These are phyloP conservation scores for Ambrosia artemisiifolia DNA, from an alignment of 129 eudicot species.

Conservation along the genomic window DNA sequence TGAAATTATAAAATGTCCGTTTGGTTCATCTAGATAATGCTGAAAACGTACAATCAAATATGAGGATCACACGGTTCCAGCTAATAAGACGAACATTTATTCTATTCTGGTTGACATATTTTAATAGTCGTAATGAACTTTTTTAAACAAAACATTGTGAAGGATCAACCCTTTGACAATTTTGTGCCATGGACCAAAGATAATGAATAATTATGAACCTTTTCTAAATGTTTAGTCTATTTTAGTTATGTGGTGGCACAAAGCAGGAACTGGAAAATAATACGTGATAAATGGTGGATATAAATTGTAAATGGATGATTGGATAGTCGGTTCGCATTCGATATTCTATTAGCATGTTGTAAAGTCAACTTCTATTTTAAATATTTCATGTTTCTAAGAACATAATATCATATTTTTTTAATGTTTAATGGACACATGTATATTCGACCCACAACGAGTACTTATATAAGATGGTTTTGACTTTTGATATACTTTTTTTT, in stretches of 20 bases:
- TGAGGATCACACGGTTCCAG: not conserved
- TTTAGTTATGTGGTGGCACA: not conserved
- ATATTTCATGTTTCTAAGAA: not conserved
- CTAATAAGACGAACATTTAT: not conserved
- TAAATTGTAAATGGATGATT: not conserved
- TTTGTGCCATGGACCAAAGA: not conserved
- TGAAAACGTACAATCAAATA: too few species aligned
- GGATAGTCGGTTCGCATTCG: not conserved
- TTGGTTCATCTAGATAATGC: too few species aligned
- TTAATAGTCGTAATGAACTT: not conserved
- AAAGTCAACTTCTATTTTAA: slow-evolving; percentile 6
- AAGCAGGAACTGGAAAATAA: not conserved
- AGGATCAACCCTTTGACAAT: not conserved
- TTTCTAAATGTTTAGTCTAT: not conserved
- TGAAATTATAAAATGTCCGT: too few species aligned
- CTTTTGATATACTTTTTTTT: not conserved
- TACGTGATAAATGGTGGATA: not conserved
- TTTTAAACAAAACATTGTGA: not conserved
- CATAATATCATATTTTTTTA: not conserved
- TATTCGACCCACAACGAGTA: not conserved
- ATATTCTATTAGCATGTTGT: slow-evolving; percentile 5
- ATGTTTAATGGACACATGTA: not conserved
- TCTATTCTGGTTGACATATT: not conserved
- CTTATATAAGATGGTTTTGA: not conserved
- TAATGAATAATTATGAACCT: not conserved